Base-by-base conservation (phyloP, 148 eudicot genomes). In the Vaccinium myrtillus region DNA sequence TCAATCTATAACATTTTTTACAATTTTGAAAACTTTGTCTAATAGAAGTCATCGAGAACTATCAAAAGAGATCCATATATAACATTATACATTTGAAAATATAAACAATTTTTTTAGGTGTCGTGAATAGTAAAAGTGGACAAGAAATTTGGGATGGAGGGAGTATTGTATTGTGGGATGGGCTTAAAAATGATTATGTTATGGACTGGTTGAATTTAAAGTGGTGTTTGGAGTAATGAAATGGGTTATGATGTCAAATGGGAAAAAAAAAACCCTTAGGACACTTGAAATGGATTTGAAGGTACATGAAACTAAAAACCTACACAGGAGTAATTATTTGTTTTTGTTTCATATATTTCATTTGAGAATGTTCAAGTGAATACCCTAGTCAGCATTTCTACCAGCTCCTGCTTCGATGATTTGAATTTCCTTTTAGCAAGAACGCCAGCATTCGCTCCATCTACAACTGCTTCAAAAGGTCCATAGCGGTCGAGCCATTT, bases 381-480 rank as follows among this genome's bases (percentile, higher is more conserved):
- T 63, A 63, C 69, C 69, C 27, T 63, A 11, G 69, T 63, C 30
- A 63, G 9, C 69, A n/a, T 63, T 63, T 63, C 27, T 13, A 21
- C 25, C 27, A 21, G 27, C 69, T 3, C 69, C 69, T 21, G 27
- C 69, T 61, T 61, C 69, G 91, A 84, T 77, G 96, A 92, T 85
- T 85, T 90, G 83, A 94, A 94, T 46, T 53, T 89, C 87, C 92
- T 92, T 65, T 94, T 98, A 85, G 90, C 89, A 80, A 36, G 87
- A 75, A 93, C 93, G 77, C 98, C 98, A n/a, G 94, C 89, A 87
- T 96, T 96, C 82, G 97, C 98, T 74, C 91, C 98, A 88, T 96
- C 98, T 43, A 96, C 92, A 55, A 96, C 95, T 50, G 96, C 98
- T 87, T 96, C 98, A 90, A 91, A 96, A 59, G 98, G 98, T 80